Conservation (phyloP, 768 basidiomycete genomes). For the Phanerodontia chrysosporium region DNA sequence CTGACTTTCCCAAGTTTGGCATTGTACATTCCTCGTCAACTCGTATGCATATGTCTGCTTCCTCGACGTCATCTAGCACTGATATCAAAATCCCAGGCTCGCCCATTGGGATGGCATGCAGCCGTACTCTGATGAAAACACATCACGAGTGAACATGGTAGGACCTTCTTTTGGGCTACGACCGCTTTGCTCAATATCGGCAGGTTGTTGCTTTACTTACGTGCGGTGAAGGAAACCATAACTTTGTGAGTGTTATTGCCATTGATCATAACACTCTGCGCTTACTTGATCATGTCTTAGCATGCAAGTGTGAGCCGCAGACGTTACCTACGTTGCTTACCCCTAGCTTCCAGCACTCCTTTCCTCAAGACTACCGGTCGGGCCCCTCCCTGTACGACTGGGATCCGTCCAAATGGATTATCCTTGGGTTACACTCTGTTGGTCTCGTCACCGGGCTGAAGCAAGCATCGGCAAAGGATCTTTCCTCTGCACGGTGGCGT, state of each 20-base stretch:
- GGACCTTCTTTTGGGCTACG: neutral
- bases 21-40: conserved; percentile 68
- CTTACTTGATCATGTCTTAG: conserved; percentile 23
- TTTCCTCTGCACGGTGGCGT: conserved; percentile 41
- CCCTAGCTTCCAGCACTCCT: conserved; percentile 50
- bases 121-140: conserved; percentile 77
- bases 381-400: conserved; percentile 58
- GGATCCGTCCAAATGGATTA: conserved; percentile 84
- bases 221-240: conserved; percentile 76
- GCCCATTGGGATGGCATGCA: conserved; percentile 83
- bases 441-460: conserved; percentile 47
- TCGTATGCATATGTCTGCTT: conserved; percentile 40
- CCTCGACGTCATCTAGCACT: neutral
- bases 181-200: neutral
- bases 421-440: conserved; percentile 44
- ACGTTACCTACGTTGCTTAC: neutral
- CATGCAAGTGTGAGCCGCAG: conserved; percentile 33
- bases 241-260: conserved; percentile 47
- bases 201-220: conserved; percentile 68
- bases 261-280: neutral
- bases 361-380: conserved; percentile 75
- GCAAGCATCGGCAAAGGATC: conserved; percentile 44
- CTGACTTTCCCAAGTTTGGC: conserved; percentile 48
- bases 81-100: conserved; percentile 34
- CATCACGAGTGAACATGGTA: conserved; percentile 71